Base-by-base conservation (phyloP, 2,329 filamentous ascomycete species). In the Venturia carpophila region DNA sequence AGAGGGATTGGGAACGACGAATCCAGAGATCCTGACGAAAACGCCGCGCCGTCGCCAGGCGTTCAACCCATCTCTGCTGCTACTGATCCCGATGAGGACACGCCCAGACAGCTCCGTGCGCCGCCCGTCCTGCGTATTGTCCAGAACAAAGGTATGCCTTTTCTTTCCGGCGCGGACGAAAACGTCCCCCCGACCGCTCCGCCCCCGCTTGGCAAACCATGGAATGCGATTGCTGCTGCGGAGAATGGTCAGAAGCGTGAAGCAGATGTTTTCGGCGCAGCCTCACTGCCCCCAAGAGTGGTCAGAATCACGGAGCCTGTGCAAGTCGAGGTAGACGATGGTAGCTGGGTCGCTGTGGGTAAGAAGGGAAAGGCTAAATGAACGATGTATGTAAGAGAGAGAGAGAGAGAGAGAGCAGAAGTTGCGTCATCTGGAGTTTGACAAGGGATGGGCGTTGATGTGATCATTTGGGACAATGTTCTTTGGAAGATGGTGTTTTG, bases 341-440 rank as follows among this genome's bases (percentile, higher is more conserved):
- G 49, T 1, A 56, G 21, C 30, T 56, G 49, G 49, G 34, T 30
- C 15, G 49, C 49, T 34, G 49, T 56, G 21, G 49, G 24, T 24
- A 56, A 56, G 49, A 56, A 56, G 13, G 49, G 49, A 30, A 56
- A 56, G 27, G 24, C 49, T 4, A 56, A 56, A n/a, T 30, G 17
- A n/a, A 21, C 17, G 4, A 17, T 6, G 34, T 56, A 19, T 47
- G 10, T 11, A 27, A 19, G 30, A 11, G 5, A 1, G 13, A 11
- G 24, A 17, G 13, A 15, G 49, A 15, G n/a, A 55, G 13, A 27
- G 5, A 10, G 24, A 27, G 30, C 30, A 34, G 30, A 6, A 6
- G 3, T 56, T 56, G 49, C 13, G 17, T 13, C 2, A 17, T 56
- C 5, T 15, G n/a, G 11, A 56, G 27, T 17, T 34, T 56, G 49